Conservation (phyloP, 495 filamentous ascomycete genomes). For the Mytilinidion resinicola region DNA sequence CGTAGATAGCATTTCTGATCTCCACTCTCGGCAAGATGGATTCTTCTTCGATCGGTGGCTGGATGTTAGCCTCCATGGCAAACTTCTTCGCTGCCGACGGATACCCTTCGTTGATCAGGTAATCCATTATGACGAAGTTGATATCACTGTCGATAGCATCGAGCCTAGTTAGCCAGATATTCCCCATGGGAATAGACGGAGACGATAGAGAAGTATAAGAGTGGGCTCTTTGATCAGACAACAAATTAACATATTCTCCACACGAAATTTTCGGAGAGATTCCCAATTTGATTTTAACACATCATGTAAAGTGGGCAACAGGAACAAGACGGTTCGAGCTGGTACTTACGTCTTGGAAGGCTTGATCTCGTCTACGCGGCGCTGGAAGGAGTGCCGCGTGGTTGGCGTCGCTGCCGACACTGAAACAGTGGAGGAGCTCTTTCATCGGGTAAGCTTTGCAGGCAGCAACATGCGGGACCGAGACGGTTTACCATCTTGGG, state of each 20-base stretch:
- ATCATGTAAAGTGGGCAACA: slow-evolving; percentile 54
- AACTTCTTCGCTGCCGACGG: slow-evolving; percentile 90
- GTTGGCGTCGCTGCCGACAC: slow-evolving; percentile 58
- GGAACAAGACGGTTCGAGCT: slow-evolving; percentile 7
- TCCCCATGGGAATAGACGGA: background rate
- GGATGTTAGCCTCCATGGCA: slow-evolving; percentile 84
- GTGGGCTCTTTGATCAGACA: slow-evolving; percentile 45
- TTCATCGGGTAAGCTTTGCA: slow-evolving; percentile 4
- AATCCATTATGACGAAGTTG: slow-evolving; percentile 93
- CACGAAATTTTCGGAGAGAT: slow-evolving; percentile 96
- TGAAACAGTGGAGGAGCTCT: slow-evolving; percentile 38
- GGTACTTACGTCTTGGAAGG: slow-evolving; percentile 77
- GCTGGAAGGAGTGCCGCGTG: slow-evolving; percentile 64
- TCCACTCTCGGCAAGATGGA: slow-evolving; percentile 70
- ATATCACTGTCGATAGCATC: slow-evolving; percentile 63
- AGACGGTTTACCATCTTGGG: slow-evolving; percentile 16
- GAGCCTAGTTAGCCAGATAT: slow-evolving; percentile 7
- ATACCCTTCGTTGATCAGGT: slow-evolving; percentile 92
- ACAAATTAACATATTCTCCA: slow-evolving; percentile 82
- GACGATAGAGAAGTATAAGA: background rate
- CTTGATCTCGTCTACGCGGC: slow-evolving; percentile 77
- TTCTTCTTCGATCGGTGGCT: slow-evolving; percentile 60
- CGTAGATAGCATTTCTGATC: slow-evolving; percentile 74
- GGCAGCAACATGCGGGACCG: background rate
- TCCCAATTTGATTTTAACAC: slow-evolving; percentile 92